A percentile compares a stretch with the other conserved stretches of the same genome.
phyloP scores from a whole-genome alignment of 805 yeast genomes.

The Starmera dryadoides region DNA sequence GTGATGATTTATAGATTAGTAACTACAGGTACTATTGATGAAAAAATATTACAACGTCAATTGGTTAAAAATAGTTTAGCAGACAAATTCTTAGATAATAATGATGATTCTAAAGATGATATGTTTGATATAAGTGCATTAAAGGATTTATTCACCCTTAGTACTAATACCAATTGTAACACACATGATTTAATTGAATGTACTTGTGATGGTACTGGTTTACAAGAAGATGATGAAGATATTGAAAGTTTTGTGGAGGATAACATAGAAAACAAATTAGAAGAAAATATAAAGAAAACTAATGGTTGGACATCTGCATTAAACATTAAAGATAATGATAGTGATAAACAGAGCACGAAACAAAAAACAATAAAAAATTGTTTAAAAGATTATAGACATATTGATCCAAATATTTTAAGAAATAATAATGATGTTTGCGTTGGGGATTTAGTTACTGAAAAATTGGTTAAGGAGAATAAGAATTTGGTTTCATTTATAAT shows the following conservation, averaged over 20 bases:
- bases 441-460: constrained; percentile 28
- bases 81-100: constrained; percentile 14
- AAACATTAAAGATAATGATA: constrained; percentile 23
- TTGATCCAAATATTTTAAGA: constrained; percentile 34
- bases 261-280: constrained; percentile 4
- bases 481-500: constrained; percentile 32
- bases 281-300: constrained; percentile 6
- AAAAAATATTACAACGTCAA: constrained; percentile 89
- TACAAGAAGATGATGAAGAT: constrained; percentile 13
- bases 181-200: constrained; percentile 77
- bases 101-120: constrained; percentile 42
- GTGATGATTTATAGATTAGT: constrained; percentile 77
- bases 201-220: constrained; percentile 51
- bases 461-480: constrained; percentile 17
- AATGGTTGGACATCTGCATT: constrained; percentile 52
- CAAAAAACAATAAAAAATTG: constrained; percentile 46
- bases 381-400: constrained; percentile 55
- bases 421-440: constrained; percentile 7
- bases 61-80: constrained; percentile 51
- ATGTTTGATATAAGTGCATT: constrained; percentile 65
- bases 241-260: constrained; percentile 16
- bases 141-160: constrained; percentile 64
- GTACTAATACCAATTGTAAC: constrained; percentile 42
- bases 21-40: constrained; percentile 89
- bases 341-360: constrained; percentile 21